A percentile compares a stretch with the other conserved stretches of the same genome.
Evolutionary conservation across 495 filamentous ascomycete genomes (phyloP).

Genomic region (Clohesyomyces aquaticus): DNA sequence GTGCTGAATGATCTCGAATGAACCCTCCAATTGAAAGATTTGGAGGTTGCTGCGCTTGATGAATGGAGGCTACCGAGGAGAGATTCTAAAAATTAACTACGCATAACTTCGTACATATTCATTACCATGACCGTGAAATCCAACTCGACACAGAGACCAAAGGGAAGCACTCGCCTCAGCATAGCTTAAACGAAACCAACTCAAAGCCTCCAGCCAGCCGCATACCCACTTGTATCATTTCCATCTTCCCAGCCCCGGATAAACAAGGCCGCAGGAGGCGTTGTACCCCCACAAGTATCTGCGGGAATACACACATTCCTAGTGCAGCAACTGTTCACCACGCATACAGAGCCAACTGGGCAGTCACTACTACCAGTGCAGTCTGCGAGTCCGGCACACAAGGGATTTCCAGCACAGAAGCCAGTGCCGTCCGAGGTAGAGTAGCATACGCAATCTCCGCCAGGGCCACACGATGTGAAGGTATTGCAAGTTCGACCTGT

Average conservation of each 20-base stretch:
- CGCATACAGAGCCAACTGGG: neutral
- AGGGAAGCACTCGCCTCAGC: too few relatives aligned
- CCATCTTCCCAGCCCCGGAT: neutral
- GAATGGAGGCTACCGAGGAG: too few relatives aligned
- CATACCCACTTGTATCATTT: neutral
- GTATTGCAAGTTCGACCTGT: neutral
- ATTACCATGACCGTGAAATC: too few relatives aligned
- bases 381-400: neutral
- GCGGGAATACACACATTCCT: neutral
- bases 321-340: neutral
- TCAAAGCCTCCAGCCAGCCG: neutral
- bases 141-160: too few relatives aligned
- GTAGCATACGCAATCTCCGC: neutral
- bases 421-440: neutral
- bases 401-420: neutral
- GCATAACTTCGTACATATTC: too few relatives aligned
- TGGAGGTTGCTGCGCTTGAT: too few relatives aligned
- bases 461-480: neutral
- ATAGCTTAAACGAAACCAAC: neutral
- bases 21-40: too few relatives aligned
- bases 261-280: neutral
- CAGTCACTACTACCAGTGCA: neutral
- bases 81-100: too few relatives aligned
- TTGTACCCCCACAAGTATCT: neutral
- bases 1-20: too few relatives aligned